Evolutionary conservation across 352 stramenopile genomes (phyloP).

Genomic region (Pythium apleroticum): DNA sequence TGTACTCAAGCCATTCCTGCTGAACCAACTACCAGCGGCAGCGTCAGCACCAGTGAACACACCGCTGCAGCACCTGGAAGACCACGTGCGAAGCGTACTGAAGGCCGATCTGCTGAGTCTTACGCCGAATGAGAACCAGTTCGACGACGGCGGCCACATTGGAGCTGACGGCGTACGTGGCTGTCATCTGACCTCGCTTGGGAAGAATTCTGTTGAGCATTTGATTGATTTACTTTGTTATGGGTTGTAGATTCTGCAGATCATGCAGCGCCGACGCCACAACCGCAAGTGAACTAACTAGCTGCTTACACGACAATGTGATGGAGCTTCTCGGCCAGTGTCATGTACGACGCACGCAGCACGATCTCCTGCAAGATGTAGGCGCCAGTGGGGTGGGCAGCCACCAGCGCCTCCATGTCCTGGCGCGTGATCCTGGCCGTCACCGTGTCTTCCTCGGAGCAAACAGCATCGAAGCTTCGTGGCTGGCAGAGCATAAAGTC

Average conservation of each 20-base stretch:
- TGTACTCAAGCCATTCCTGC: slow-evolving; percentile 19
- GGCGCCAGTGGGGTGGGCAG: slow-evolving; percentile 34
- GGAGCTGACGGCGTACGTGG: slow-evolving; percentile 48
- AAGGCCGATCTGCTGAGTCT: slow-evolving; percentile 49
- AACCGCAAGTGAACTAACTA: slow-evolving; percentile 14
- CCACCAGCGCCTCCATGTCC: slow-evolving; percentile 31
- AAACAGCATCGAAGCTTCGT: slow-evolving; percentile 49
- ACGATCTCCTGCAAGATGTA: slow-evolving; percentile 58
- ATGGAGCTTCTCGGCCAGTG: slow-evolving; percentile 47
- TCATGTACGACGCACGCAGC: slow-evolving; percentile 59
- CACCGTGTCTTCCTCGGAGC: slow-evolving; percentile 36
- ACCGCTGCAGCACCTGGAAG: slow-evolving; percentile 29
- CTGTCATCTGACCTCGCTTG: too few species aligned
- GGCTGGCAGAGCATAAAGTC: slow-evolving; percentile 56
- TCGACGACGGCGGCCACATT: slow-evolving; percentile 44
- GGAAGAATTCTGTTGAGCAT: slow-evolving; percentile 6
- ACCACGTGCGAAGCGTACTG: slow-evolving; percentile 59
- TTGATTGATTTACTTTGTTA: not conserved
- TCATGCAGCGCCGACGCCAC: slow-evolving; percentile 51
- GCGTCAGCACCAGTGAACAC: not conserved
- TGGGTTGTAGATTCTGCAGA: slow-evolving; percentile 57
- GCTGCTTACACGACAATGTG: slow-evolving; percentile 29
- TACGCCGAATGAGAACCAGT: slow-evolving; percentile 42
- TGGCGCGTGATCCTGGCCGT: slow-evolving; percentile 41
- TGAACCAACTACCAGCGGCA: slow-evolving; percentile 15